Evolutionary conservation across 2,329 filamentous ascomycete species (phyloP), one percentile per base, ranked within the genome.

Genomic region (Pseudocercospora fuligena): DNA sequence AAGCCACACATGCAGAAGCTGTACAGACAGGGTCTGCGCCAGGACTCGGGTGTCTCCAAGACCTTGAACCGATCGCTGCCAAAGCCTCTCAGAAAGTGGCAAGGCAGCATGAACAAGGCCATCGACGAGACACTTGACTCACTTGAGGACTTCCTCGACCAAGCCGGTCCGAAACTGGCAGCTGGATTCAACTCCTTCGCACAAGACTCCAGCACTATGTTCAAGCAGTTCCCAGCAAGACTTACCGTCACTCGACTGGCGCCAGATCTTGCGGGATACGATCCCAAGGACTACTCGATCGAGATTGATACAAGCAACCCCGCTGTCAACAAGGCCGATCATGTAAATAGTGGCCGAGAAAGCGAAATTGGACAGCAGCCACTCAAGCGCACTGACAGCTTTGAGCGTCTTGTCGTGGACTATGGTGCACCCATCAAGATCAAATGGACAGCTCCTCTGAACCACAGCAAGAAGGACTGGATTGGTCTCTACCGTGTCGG

Each of bases 1-100:
- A 90, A 94, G 67, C 95, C 94, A 14, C 95, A 99, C 79, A 98
- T 99, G 94, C 92, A 97, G 78, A 98, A 97, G 84, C 87, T 98
- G 19, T 99, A 99, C 75, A 94, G 95, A 49, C 86, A 89, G 73
- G 90, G 89, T 73, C 83, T 99, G 54, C 90, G 95, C 66, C 84
- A 90, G 70, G 93, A 97, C 78, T 95, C 95, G 11, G 95, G 95
- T 59, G 85, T 99, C 46, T 94, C 94, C 66, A 96, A 94, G 81
- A 97, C 92, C 74, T 87, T 99, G 77, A 92, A 93, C 78, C 89
- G 91, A 69, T 93, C 93, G 11, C 83, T 99, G 25, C 95, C 95
- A 2, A 88, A 90, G 2, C 92, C 93, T 2, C 87, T 99, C 47
- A 89, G 92, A 74, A 90, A 91, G 71, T 92, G 92, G 85, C 92